Evolutionary conservation across 2,329 filamentous ascomycete species (phyloP), one percentile per base, ranked within the genome.

Genomic region (Scolecobasidium constrictum): DNA sequence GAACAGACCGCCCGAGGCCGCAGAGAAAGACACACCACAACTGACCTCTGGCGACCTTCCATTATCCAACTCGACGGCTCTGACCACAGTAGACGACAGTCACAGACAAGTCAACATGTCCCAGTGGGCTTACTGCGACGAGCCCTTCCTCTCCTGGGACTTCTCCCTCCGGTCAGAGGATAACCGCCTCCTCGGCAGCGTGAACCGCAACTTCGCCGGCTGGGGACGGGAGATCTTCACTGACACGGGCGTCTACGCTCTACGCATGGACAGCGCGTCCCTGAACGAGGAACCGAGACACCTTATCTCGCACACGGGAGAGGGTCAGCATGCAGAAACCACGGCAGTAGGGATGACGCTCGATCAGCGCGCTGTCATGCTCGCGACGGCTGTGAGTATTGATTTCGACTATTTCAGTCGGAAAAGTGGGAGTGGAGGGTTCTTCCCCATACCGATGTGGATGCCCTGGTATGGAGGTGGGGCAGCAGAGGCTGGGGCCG

Each of bases 341-440:
- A 43, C 43, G 15, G 31, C 48, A 21, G 61, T 62, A 2, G 73
- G 72, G 3, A 78, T 81, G 75, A 78, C 75, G 2, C 66, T 81
- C 3, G 77, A 81, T 51, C 75, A 81, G 55, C 67, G 77, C 42
- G 77, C 77, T 3, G 68, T 80, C 19, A 80, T 81, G 76, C 66
- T 81, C 6, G 76, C 77, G 7, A 78, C 77, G 1, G 77, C 77
- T 5, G 76, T 81, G 11, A 75, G 67, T 44, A 69, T 81, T 37
- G 77, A 81, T 52, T 81, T 80, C 46, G 77, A 81, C 53, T 81
- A 81, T 57, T 81, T 81, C 60, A 79, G 75, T 45, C 66, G 75
- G 2, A 73, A 79, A 48, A 76, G 72, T 42, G 55, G 61, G 3
- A 54, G 61, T 13, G 59, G 67, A 13, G 55, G 68, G 35, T 63